Conservation (phyloP, 805 yeast genomes). For the baker's yeast (Saccharomyces cerevisiae) region DNA sequence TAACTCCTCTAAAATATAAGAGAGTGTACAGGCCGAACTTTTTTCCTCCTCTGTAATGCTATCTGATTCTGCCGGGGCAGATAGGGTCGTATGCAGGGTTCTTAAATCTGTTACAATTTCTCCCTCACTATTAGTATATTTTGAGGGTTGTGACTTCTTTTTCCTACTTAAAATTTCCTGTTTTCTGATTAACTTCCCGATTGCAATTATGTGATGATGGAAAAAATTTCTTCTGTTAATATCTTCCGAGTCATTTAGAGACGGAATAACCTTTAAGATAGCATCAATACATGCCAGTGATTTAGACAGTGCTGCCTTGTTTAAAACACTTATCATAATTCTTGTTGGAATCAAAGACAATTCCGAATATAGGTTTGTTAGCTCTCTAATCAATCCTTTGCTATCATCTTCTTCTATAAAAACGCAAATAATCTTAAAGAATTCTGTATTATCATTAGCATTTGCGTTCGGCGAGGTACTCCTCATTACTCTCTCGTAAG, state of each 20-base stretch:
- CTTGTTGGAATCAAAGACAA: constrained; percentile 38
- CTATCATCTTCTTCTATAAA: constrained; percentile 38
- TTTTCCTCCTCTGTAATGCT: constrained; percentile 32
- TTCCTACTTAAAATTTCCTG: not conserved
- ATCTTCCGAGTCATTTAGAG: constrained; percentile 57
- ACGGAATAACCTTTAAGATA: constrained; percentile 44
- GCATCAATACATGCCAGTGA: constrained; percentile 50
- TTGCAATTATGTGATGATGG: constrained; percentile 72
- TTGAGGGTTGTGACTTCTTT: constrained; percentile 11
- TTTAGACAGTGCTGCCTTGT: constrained; percentile 52
- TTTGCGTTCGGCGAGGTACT: not conserved
- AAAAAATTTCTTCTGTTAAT: constrained; percentile 76
- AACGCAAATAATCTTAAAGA: constrained; percentile 3
- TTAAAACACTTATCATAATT: constrained; percentile 50
- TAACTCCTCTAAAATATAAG: constrained; percentile 49
- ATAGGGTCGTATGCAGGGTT: constrained; percentile 5
- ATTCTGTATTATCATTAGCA: constrained; percentile 3
- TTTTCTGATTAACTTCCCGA: constrained; percentile 43
- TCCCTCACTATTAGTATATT: constrained; percentile 1
- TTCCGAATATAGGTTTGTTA: constrained; percentile 16
- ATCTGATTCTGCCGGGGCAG: constrained; percentile 9
- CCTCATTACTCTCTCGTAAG: not conserved
- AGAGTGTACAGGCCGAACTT: not conserved
- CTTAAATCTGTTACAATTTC: not conserved
- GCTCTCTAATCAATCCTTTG: constrained; percentile 35